phyloP scores from a whole-genome alignment of 345 rosid genomes.

The Gynandropsis gynandra region DNA sequence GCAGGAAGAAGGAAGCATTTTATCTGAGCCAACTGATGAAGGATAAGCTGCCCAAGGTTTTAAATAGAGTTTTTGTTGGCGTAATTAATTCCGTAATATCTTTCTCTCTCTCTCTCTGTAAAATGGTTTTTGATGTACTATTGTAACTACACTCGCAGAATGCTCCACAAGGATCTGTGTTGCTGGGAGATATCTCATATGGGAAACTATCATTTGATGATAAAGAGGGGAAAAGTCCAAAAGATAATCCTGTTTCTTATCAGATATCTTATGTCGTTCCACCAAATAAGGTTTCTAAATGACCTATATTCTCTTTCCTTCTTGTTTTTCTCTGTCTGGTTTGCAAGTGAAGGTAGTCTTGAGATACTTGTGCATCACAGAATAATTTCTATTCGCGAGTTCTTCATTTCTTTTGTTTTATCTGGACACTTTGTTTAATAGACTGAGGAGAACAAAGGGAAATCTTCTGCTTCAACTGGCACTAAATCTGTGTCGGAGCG shows the following conservation, averaged over 20 bases:
- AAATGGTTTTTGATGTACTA: neutral
- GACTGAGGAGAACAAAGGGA: conserved; percentile 72
- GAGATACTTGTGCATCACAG: conserved; percentile 11
- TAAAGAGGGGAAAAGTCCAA: conserved; percentile 44
- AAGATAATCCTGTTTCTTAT: conserved; percentile 62
- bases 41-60: conserved; percentile 58
- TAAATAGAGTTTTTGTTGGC: conserved; percentile 6
- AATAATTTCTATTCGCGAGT: neutral
- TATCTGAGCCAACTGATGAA: conserved; percentile 73
- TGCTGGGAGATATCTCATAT: conserved; percentile 72
- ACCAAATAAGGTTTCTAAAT: conserved; percentile 63
- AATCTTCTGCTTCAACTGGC: conserved; percentile 45
- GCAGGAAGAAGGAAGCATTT: conserved; percentile 78
- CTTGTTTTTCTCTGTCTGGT: neutral
- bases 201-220: conserved; percentile 56
- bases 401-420: neutral
- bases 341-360: neutral
- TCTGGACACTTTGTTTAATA: conserved; percentile 23
- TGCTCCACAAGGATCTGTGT: conserved; percentile 71
- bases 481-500: conserved; percentile 61
- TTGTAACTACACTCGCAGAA: conserved; percentile 43
- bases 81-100: conserved; percentile 5
- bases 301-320: conserved; percentile 2
- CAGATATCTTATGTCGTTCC: conserved; percentile 70
- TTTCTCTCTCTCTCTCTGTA: conserved; percentile 18